These are phyloP conservation scores for Pestalotiopsis fici DNA, from an alignment of 2,329 filamentous ascomycete species.

Conservation along the genomic window DNA sequence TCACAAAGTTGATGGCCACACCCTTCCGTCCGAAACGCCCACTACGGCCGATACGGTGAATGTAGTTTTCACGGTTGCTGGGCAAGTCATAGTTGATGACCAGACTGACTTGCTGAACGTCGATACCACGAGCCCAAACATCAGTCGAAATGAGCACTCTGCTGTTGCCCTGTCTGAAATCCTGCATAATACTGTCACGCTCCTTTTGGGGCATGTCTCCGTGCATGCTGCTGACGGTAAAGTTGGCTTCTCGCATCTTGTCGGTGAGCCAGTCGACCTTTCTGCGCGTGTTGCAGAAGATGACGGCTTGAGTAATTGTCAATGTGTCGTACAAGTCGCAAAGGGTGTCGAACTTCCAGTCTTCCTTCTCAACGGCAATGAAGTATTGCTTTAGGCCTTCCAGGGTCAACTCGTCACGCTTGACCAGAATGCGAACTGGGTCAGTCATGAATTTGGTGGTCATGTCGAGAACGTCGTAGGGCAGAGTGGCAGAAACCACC, in stretches of 20 bases:
- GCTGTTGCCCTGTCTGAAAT: slow-evolving; percentile 95
- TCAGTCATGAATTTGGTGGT: slow-evolving; percentile 99
- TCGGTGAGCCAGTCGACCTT: slow-evolving; percentile 99
- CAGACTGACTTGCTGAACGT: slow-evolving; percentile 96
- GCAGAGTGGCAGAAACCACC: slow-evolving; percentile 92
- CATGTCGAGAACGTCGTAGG: slow-evolving; percentile 98
- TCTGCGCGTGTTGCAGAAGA: slow-evolving; percentile 98
- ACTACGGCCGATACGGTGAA: slow-evolving; percentile 95
- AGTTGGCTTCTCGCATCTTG: slow-evolving; percentile 99
- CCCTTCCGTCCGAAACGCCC: slow-evolving; percentile 97
- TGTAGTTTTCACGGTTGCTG: slow-evolving; percentile 99
- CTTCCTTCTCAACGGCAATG: slow-evolving; percentile 98
- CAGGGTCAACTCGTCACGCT: slow-evolving; percentile 97
- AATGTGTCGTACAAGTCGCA: slow-evolving; percentile 98
- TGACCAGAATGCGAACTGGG: slow-evolving; percentile 92
- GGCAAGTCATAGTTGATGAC: slow-evolving; percentile 99
- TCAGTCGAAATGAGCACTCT: slow-evolving; percentile 96
- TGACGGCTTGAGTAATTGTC: slow-evolving; percentile 97
- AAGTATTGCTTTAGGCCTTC: slow-evolving; percentile 99
- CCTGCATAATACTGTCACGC: slow-evolving; percentile 98
- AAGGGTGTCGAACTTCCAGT: slow-evolving; percentile 99
- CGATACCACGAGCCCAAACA: slow-evolving; percentile 97
- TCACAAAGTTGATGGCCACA: slow-evolving; percentile 99
- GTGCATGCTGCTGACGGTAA: slow-evolving; percentile 98
- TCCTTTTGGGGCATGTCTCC: slow-evolving; percentile 99